These are phyloP conservation scores for Ophiocytium majus DNA, from an alignment of 352 stramenopile species.

Conservation along the genomic window DNA sequence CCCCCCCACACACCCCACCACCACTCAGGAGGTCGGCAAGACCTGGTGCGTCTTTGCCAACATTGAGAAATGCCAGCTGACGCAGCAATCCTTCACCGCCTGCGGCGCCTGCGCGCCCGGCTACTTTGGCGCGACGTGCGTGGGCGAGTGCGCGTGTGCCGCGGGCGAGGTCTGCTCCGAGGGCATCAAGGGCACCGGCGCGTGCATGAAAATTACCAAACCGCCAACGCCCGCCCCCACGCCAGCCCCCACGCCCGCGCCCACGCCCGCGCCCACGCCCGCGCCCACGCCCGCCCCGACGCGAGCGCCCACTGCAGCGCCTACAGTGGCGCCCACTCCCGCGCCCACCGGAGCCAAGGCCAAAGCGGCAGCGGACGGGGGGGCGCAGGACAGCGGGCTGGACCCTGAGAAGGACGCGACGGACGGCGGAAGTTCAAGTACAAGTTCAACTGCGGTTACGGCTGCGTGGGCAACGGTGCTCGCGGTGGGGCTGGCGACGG, in stretches of 20 bases:
- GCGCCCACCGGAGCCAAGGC: not conserved
- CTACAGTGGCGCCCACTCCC: not conserved
- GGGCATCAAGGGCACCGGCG: not conserved
- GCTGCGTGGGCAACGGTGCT: not conserved
- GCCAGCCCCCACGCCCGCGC: not conserved
- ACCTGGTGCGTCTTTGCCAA: not conserved
- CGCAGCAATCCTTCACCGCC: not conserved
- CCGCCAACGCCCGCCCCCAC: not conserved
- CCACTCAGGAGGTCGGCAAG: not conserved
- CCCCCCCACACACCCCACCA: no score
- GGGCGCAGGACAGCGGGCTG: not conserved
- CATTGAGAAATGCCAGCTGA: not conserved
- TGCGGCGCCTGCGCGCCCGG: not conserved
- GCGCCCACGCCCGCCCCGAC: not conserved
- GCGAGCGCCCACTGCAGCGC: not conserved
- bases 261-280: not conserved
- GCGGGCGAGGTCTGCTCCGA: not conserved
- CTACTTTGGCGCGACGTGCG: not conserved
- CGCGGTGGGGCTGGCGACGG: not conserved
- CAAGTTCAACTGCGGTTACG: no score
- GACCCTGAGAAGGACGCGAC: no score
- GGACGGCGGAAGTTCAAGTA: no score
- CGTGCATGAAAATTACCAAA: not conserved
- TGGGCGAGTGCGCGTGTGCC: not conserved
- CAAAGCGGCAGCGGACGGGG: not conserved